Evolutionary conservation across 495 filamentous ascomycete genomes (phyloP), one percentile per base, ranked within the genome.

Genomic region (Talaromyces proteolyticus): DNA sequence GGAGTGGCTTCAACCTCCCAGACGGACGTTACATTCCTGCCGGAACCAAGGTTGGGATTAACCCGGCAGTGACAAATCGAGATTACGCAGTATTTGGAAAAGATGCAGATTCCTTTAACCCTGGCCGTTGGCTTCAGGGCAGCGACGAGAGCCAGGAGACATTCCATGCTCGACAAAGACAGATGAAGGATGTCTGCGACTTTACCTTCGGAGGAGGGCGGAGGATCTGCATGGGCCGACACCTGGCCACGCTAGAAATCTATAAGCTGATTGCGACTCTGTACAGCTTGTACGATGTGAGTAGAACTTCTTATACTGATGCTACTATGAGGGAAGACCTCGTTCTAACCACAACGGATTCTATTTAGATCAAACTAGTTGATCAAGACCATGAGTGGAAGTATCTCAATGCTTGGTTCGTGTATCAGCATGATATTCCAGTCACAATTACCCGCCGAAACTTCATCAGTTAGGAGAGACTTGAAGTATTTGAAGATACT

Each of bases 241-340:
- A 90, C 55, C 82, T 91, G 48, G 79, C 76, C 40, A 57, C 84
- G 66, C 47, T 89, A 63, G 87, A 91, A 73, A 82, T 88, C 44
- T 87, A 84, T 55, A 91, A 91, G 73, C 61, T 91, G 44, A 79
- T 89, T 50, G 85, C 87, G 42, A 85, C 74, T n/a, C n/a, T n/a
- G n/a, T n/a, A n/a, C n/a, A n/a, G n/a, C n/a, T n/a, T n/a, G n/a
- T n/a, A n/a, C n/a, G n/a, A n/a, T n/a, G n/a, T n/a, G n/a, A n/a
- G n/a, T n/a, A n/a, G n/a, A n/a, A n/a, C n/a, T n/a, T n/a, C n/a
- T n/a, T n/a, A n/a, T n/a, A n/a, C n/a, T n/a, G n/a, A n/a, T n/a
- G n/a, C n/a, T n/a, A n/a, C n/a, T n/a, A n/a, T n/a, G n/a, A n/a
- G n/a, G n/a, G n/a, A n/a, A n/a, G n/a, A n/a, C n/a, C n/a, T n/a